phyloP scores from a whole-genome alignment of 495 filamentous ascomycete species.

The Pyronema omphalodes region DNA sequence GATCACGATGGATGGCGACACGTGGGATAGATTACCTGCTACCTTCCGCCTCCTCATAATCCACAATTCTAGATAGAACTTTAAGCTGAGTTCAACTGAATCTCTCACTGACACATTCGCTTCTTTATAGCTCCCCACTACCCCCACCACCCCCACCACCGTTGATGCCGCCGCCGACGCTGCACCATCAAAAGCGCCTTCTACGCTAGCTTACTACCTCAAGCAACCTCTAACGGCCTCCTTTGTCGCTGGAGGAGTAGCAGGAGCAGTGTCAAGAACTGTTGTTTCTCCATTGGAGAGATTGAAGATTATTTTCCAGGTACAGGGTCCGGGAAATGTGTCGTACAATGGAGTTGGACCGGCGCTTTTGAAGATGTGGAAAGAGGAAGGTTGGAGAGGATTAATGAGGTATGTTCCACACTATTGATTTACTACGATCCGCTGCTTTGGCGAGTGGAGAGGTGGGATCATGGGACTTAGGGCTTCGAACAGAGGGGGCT shows the following conservation, averaged over 20 bases:
- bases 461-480: background rate
- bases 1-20: too few relatives aligned
- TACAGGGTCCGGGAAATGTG: constrained; percentile 75
- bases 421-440: background rate
- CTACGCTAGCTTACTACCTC: constrained; percentile 32
- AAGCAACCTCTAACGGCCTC: constrained; percentile 72
- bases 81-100: background rate
- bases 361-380: constrained; percentile 83
- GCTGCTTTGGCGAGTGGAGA: background rate
- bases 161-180: background rate
- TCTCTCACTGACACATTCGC: background rate
- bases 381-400: constrained; percentile 85
- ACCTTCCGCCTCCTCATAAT: background rate
- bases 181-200: constrained; percentile 5
- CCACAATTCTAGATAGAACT: background rate
- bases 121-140: background rate
- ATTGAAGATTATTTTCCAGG: constrained; percentile 90
- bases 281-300: constrained; percentile 92
- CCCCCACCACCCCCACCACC: background rate
- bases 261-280: constrained; percentile 89
- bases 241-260: constrained; percentile 88
- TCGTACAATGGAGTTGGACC: constrained; percentile 87
- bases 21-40: background rate
- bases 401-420: constrained; percentile 44
- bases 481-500: background rate